A percentile compares a stretch with the other conserved stretches of the same genome.
These are phyloP conservation scores for Kappamyces sp. DNA, from an alignment of 192 early-diverging fungal genomes.

Conservation along the genomic window DNA sequence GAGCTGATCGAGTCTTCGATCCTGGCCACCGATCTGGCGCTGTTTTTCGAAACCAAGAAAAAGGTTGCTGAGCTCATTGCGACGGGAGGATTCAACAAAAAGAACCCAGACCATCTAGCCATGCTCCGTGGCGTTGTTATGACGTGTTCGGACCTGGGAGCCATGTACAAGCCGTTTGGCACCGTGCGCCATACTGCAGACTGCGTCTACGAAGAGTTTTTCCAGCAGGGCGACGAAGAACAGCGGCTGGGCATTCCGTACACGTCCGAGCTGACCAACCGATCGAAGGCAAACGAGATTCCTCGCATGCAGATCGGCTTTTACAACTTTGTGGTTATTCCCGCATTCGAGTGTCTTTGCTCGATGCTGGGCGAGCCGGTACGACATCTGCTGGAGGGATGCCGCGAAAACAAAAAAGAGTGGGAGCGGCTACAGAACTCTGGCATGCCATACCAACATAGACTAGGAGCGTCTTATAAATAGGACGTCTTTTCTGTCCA, in stretches of 20 bases:
- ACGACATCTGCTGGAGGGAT: slow-evolving; percentile 14
- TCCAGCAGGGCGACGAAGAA: slow-evolving; percentile 43
- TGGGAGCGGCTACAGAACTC: slow-evolving; percentile 25
- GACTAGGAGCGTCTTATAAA: no score
- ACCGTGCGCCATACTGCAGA: slow-evolving; percentile 28
- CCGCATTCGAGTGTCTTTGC: slow-evolving; percentile 28
- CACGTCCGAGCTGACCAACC: slow-evolving; percentile 34
- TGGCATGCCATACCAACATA: slow-evolving; percentile 11
- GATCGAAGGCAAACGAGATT: slow-evolving; percentile 32
- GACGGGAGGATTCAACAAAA: slow-evolving; percentile 13
- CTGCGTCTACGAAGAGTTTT: slow-evolving; percentile 40
- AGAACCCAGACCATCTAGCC: slow-evolving; percentile 12
- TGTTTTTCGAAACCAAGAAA: slow-evolving; percentile 35
- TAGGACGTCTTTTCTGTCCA: no score
- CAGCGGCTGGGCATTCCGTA: slow-evolving; percentile 34
- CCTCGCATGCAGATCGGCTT: slow-evolving; percentile 40
- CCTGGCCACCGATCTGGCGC: slow-evolving; percentile 36
- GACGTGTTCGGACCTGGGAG: slow-evolving; percentile 36
- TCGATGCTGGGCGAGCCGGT: slow-evolving; percentile 3
- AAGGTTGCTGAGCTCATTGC: slow-evolving; percentile 21
- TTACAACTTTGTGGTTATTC: slow-evolving; percentile 31
- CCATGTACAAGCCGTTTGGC: slow-evolving; percentile 40
- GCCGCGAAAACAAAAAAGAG: slow-evolving; percentile 22
- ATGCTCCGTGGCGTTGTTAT: slow-evolving; percentile 29
- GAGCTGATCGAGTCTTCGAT: slow-evolving; percentile 35